Conservation (phyloP, 495 filamentous ascomycete genomes). For the Tricharina praecox region DNA sequence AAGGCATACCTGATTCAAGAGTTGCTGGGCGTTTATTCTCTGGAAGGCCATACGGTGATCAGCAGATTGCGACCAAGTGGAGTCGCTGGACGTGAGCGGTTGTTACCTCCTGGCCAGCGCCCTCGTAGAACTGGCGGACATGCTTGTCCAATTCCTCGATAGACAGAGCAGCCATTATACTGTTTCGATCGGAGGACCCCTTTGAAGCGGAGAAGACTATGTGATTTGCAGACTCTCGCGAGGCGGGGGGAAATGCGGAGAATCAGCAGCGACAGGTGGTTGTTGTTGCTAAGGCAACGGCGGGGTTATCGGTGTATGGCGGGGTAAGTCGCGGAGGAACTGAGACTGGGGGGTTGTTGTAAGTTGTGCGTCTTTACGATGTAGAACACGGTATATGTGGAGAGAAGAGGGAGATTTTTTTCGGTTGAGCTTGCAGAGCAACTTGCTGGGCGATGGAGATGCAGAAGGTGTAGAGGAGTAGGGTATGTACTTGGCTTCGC, state of each 20-base stretch:
- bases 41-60: conserved; percentile 27
- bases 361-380: not conserved
- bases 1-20: conserved; percentile 71
- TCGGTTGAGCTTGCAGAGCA: not conserved
- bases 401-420: not conserved
- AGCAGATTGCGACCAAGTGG: not conserved
- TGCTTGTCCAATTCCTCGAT: conserved; percentile 90
- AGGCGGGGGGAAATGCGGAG: not conserved
- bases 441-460: not conserved
- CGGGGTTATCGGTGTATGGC: conserved; percentile 18
- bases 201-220: not conserved
- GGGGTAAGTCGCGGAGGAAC: conserved; percentile 12
- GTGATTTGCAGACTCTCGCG: not conserved
- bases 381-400: not conserved
- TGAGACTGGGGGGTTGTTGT: not conserved
- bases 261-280: no score
- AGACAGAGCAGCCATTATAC: conserved; percentile 32
- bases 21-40: conserved; percentile 94
- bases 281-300: conserved; percentile 1
- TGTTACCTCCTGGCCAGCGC: conserved; percentile 80
- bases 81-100: conserved; percentile 20
- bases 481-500: not conserved
- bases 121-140: conserved; percentile 92
- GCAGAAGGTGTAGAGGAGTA: not conserved
- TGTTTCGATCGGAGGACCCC: not conserved